These are phyloP conservation scores for Pythium scleroteichum DNA, from an alignment of 352 stramenopile species.

Conservation along the genomic window DNA sequence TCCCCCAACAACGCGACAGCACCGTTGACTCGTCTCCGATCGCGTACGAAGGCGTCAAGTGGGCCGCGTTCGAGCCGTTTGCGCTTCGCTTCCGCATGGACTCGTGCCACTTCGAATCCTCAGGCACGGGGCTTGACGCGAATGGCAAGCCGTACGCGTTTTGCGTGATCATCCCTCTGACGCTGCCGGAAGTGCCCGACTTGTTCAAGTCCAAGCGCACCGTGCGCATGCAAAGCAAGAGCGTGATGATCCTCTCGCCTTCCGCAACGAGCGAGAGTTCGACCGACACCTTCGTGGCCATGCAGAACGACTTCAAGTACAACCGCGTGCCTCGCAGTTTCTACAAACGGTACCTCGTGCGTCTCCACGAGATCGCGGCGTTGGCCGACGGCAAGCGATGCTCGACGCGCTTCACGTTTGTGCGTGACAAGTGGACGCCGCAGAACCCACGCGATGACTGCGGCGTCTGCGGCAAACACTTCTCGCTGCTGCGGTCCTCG, in stretches of 20 bases:
- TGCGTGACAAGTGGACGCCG: background rate
- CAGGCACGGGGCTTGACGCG: conserved; percentile 11
- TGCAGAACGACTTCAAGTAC: conserved; percentile 19
- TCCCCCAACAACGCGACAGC: background rate
- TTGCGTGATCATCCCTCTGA: conserved; percentile 13
- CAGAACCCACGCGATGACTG: background rate
- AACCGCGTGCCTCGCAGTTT: conserved; percentile 24
- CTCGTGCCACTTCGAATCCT: conserved; percentile 19
- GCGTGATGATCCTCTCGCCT: conserved; percentile 21
- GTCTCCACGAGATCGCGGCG: conserved; percentile 13
- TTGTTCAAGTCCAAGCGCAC: conserved; percentile 26
- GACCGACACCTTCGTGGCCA: conserved; percentile 26
- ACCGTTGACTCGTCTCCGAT: background rate
- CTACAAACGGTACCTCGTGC: conserved; percentile 25
- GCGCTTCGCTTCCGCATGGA: conserved; percentile 22
- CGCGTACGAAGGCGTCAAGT: conserved; percentile 27
- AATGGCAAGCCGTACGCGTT: conserved; percentile 17
- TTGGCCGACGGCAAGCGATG: background rate
- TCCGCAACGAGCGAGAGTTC: background rate
- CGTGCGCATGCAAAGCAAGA: conserved; percentile 11
- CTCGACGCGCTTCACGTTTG: background rate
- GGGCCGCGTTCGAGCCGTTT: conserved; percentile 23
- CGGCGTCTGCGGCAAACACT: conserved; percentile 2
- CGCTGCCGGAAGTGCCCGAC: conserved; percentile 14
- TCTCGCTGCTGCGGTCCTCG: conserved; percentile 10